Base-by-base conservation (phyloP, 192 early-diverging fungal genomes). In the Phycomyces blakesleeanus region DNA sequence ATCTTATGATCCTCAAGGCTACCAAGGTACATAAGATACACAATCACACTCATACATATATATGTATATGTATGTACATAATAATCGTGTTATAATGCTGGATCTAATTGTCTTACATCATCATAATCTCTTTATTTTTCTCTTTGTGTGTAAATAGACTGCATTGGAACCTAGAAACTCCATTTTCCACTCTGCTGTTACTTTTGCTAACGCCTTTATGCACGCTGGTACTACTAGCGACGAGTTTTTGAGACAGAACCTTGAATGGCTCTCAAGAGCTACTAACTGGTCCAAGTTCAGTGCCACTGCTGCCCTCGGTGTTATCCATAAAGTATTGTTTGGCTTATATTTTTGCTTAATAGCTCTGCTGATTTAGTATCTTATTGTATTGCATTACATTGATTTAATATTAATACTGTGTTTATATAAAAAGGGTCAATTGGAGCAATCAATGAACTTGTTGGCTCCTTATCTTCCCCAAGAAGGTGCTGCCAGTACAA, bases 201-300 rank as follows among this genome's bases (percentile, higher is more conserved):
- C 95, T 0, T 92, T 98, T 74, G 88, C 96, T 25, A 99, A 99
- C 62, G 95, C 96, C 0, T 97, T 95, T 65, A 96, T 96, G 94
- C 90, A 97, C 55, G 93, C 96, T 22, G 97, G 97, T 24, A 99
- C 97, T 3, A 97, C 96, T 1, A 91, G 92, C 58, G 97, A 99
- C 69, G 94, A 93, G 68, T 99, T 99, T 70, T 81, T 99, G 76
- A 83, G 97, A 51, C 90, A 96, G 59, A 98, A 95, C 74, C 78
- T 98, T 47, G 96, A 99, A 67, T 99, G 97, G 97, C 84, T 99
- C 40, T 86, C 90, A 51, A 86, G 96, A 57, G 94, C 96, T 42
- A 97, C 89, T 34, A 97, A 97, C 82, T 99, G 97, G 97, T 89
- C 95, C 24, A 99, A 99, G 78, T 99, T 99, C 75, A 91, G 93